Conservation (phyloP, 768 basidiomycete species). For the Collybia sordida region DNA sequence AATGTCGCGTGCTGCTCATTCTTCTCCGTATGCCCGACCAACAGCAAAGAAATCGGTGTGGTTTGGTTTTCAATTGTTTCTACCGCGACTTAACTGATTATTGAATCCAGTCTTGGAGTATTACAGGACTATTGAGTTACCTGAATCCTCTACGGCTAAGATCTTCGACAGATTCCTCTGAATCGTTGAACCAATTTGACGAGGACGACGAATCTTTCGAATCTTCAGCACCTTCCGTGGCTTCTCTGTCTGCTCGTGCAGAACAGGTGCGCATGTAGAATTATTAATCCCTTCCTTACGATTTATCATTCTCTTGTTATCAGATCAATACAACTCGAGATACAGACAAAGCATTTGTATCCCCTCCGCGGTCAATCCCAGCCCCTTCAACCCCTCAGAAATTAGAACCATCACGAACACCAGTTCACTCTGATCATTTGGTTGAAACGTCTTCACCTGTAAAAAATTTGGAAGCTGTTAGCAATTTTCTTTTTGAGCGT, state of each 20-base stretch:
- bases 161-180: conserved; percentile 14
- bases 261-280: conserved; percentile 20
- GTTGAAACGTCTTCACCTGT: conserved; percentile 31
- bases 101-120: conserved; percentile 43
- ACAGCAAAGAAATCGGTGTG: conserved; percentile 48
- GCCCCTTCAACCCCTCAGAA: conserved; percentile 6
- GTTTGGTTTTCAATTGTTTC: not conserved
- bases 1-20: conserved; percentile 20
- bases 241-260: conserved; percentile 24
- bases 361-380: conserved; percentile 7
- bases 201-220: conserved; percentile 17
- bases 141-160: conserved; percentile 49
- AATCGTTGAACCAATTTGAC: conserved; percentile 14
- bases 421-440: conserved; percentile 2
- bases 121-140: conserved; percentile 47
- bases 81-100: too few relatives aligned
- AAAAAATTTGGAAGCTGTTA: conserved; percentile 48
- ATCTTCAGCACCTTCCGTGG: conserved; percentile 8
- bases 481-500: conserved; percentile 46
- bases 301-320: not conserved
- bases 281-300: not conserved
- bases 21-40: conserved; percentile 54
- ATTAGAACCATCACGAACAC: conserved; percentile 5
- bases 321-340: conserved; percentile 6
- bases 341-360: conserved; percentile 6